Percentiles rank a stretch among this genome's conserved stretches.
Conservation (phyloP, 331 rosid genomes). For the Rosa hybrid region DNA sequence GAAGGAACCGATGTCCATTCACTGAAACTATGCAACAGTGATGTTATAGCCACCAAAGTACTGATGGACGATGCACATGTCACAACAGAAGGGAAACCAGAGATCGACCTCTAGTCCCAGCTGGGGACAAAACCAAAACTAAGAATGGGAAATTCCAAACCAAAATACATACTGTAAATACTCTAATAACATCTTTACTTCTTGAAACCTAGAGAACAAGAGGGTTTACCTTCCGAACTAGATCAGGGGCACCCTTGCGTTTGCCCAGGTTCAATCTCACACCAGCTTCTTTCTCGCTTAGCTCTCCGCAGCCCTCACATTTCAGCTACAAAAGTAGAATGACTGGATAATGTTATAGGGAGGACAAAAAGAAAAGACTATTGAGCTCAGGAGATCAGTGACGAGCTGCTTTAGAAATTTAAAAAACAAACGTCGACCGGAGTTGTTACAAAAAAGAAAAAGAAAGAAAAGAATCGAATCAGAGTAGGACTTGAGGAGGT, state of each 20-base stretch:
- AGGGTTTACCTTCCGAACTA: slow-evolving; percentile 67
- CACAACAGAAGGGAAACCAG: too few species aligned
- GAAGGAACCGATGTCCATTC: not conserved
- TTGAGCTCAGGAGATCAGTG: not conserved
- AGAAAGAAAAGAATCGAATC: too few species aligned
- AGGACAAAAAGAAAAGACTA: not conserved
- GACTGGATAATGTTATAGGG: not conserved
- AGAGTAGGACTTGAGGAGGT: too few species aligned
- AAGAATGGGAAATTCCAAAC: too few species aligned
- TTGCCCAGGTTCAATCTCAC: slow-evolving; percentile 38
- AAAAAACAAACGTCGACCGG: too few species aligned
- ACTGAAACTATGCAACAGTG: not conserved
- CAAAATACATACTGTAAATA: too few species aligned
- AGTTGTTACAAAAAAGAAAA: too few species aligned
- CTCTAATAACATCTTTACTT: too few species aligned
- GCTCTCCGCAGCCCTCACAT: slow-evolving; percentile 85
- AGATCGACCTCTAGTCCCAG: too few species aligned
- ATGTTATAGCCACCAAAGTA: not conserved
- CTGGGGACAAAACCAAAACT: too few species aligned
- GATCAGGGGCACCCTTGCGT: slow-evolving; percentile 67
- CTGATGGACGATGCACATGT: too few species aligned
- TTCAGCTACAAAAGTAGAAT: slow-evolving; percentile 45
- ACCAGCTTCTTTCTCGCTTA: slow-evolving; percentile 73
- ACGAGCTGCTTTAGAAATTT: not conserved
- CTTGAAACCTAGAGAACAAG: not conserved